These are phyloP conservation scores for Phaeosphaeriaceae sp. DNA, from an alignment of 2,329 filamentous ascomycete genomes.

Conservation along the genomic window DNA sequence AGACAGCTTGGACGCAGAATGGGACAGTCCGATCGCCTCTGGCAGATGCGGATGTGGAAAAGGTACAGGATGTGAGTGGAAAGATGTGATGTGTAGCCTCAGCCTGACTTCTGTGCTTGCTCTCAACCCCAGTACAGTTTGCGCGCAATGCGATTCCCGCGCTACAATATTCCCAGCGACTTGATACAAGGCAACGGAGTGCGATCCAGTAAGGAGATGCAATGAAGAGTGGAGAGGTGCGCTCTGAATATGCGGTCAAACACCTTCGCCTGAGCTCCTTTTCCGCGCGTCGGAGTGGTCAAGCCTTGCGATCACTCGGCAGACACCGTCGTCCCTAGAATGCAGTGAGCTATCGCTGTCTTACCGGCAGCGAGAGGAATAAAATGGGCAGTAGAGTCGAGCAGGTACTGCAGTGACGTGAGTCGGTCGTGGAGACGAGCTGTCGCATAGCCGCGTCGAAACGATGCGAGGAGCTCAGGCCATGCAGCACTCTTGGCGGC, in stretches of 20 bases:
- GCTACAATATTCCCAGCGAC: slow-evolving; percentile 34
- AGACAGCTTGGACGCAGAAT: slow-evolving; percentile 42
- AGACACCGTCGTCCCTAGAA: slow-evolving; percentile 1
- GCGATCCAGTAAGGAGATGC: slow-evolving; percentile 32
- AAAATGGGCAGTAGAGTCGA: background rate
- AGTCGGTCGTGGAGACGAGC: slow-evolving; percentile 17
- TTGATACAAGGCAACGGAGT: slow-evolving; percentile 25
- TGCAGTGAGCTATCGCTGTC: background rate
- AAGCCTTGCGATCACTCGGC: slow-evolving; percentile 1
- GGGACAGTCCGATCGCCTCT: slow-evolving; percentile 48
- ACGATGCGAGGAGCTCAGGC: slow-evolving; percentile 14
- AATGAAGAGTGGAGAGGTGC: slow-evolving; percentile 20
- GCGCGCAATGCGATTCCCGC: slow-evolving; percentile 26
- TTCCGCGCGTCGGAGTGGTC: slow-evolving; percentile 10
- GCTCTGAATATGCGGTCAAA: slow-evolving; percentile 18
- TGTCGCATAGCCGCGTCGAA: slow-evolving; percentile 11
- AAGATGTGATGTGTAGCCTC: slow-evolving; percentile 37
- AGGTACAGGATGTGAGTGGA: slow-evolving; percentile 44
- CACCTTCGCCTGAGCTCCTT: slow-evolving; percentile 20
- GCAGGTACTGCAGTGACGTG: background rate
- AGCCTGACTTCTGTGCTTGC: slow-evolving; percentile 35
- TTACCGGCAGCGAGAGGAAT: background rate
- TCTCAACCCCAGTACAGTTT: slow-evolving; percentile 35
- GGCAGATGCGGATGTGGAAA: slow-evolving; percentile 47
- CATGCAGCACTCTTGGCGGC: slow-evolving; percentile 18